Evolutionary conservation across 2,329 filamentous ascomycete genomes (phyloP).

Genomic region (Pestalotiopsis sp.): DNA sequence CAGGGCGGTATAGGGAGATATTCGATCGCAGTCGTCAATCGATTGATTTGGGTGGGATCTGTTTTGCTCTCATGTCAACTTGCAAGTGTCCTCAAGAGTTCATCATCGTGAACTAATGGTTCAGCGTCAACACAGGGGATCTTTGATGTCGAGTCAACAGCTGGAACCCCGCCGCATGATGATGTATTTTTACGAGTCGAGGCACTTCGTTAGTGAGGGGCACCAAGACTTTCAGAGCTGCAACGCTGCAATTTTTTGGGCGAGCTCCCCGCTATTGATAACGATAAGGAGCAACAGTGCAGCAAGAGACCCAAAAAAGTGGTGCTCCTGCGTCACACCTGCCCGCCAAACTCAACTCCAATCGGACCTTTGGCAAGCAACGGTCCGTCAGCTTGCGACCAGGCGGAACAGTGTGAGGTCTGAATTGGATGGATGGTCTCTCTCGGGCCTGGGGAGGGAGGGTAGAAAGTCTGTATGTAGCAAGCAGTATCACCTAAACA

Average conservation of each 20-base stretch:
- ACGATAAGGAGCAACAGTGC: slow-evolving; percentile 9
- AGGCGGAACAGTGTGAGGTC: background rate
- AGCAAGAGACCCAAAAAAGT: background rate
- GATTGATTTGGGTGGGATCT: too few relatives aligned
- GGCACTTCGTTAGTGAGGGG: slow-evolving; percentile 2
- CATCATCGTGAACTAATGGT: background rate
- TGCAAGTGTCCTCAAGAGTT: background rate
- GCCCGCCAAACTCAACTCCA: slow-evolving; percentile 7
- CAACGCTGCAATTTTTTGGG: background rate
- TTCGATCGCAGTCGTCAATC: background rate
- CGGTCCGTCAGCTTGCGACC: background rate
- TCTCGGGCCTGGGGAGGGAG: background rate
- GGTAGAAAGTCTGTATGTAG: background rate
- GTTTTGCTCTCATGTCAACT: too few relatives aligned
- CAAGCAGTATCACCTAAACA: background rate
- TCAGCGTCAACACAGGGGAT: background rate
- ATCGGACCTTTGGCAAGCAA: slow-evolving; percentile 12
- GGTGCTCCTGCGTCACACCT: slow-evolving; percentile 11
- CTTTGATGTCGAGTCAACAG: background rate
- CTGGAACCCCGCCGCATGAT: background rate
- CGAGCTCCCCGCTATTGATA: slow-evolving; percentile 12
- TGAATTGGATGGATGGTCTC: background rate
- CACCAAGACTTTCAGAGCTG: background rate
- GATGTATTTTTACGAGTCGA: background rate
- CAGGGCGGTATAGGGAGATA: background rate